Evolutionary conservation across 129 eudicot species (phyloP).

Genomic region (Calendula officinalis): DNA sequence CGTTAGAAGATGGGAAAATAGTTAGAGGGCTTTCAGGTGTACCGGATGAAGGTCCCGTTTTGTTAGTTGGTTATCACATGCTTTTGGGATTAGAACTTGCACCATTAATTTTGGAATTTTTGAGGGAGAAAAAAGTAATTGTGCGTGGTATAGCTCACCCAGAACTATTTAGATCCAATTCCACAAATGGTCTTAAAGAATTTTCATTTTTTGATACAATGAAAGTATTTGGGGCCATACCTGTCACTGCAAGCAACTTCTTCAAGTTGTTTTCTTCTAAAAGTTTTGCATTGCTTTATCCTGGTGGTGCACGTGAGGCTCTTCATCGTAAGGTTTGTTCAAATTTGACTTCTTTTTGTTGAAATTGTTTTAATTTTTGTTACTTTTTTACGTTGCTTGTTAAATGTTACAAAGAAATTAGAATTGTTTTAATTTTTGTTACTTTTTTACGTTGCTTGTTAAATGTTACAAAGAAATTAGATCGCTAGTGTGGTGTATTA

Average conservation of each 20-base stretch:
- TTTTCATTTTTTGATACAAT: slow-evolving; percentile 48
- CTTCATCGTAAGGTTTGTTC: slow-evolving; percentile 73
- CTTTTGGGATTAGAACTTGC: slow-evolving; percentile 73
- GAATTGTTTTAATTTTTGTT: neutral
- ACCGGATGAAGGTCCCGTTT: slow-evolving; percentile 79
- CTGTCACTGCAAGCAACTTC: slow-evolving; percentile 63
- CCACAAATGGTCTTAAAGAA: slow-evolving; percentile 28
- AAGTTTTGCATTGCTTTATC: slow-evolving; percentile 77
- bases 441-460: neutral
- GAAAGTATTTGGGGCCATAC: slow-evolving; percentile 74
- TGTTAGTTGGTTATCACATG: slow-evolving; percentile 92
- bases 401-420: too few species aligned
- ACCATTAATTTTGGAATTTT: slow-evolving; percentile 54
- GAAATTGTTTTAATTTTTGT: neutral
- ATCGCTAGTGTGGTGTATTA: too few species aligned
- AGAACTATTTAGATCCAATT: slow-evolving; percentile 34
- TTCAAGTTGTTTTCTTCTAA: slow-evolving; percentile 64
- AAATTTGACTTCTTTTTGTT: slow-evolving; percentile 3
- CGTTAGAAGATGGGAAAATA: slow-evolving; percentile 74
- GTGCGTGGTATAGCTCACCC: slow-evolving; percentile 90
- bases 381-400: neutral
- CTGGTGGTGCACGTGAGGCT: slow-evolving; percentile 98
- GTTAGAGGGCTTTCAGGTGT: slow-evolving; percentile 83
- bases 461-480: too few species aligned
- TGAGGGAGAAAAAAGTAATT: slow-evolving; percentile 54